Base-by-base conservation (phyloP, 2,329 filamentous ascomycete species). In the Colletotrichum sp. region DNA sequence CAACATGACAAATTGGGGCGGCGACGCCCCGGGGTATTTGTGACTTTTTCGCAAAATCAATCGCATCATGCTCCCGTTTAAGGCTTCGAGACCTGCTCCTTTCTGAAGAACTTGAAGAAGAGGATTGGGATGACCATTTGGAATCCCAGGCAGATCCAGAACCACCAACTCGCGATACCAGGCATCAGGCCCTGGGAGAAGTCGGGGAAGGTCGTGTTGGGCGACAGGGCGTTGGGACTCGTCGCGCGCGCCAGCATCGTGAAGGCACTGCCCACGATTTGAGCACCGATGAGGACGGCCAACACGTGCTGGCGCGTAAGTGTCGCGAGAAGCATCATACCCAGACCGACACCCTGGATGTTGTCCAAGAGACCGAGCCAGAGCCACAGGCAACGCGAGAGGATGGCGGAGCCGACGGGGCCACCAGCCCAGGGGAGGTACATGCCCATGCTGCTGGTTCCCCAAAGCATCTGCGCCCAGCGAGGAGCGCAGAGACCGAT, bases 391-490 rank as follows among this genome's bases (percentile, higher is more conserved):
- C 92, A 94, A 86, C 3, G 90, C 90, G 10, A 91, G 82, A 1
- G 93, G 81, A 1, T 92, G 90, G 5, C 89, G 88, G 9, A 88
- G 86, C 1, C 90, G 82, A 21, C 89, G 88, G 4, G 85, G 84
- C 52, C 71, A 21, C 90, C 90, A 8, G 90, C 90, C 92, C 92
- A 93, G 4, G 92, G 92, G 3, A 94, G 83, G 80, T 90, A 93
- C 32, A 88, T 84, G 5, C 91, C 92, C 76, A 93, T 89, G 13
- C 89, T 88, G 9, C 88, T 91, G 7, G 89, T 90, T 13, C 88
- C 90, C 92, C 92, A 94, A 81, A 92, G 90, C 81, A 93, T 93
- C 81, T 94, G 92, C 10, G 89, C 89, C 92, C 92, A 94, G 75
- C 92, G 87, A 3, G 92, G 92, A 5, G 92, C 92, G 59, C 90